Evolutionary conservation across 2,329 filamentous ascomycete species (phyloP), one percentile per base, ranked within the genome.

Genomic region (Exophiala sp.): DNA sequence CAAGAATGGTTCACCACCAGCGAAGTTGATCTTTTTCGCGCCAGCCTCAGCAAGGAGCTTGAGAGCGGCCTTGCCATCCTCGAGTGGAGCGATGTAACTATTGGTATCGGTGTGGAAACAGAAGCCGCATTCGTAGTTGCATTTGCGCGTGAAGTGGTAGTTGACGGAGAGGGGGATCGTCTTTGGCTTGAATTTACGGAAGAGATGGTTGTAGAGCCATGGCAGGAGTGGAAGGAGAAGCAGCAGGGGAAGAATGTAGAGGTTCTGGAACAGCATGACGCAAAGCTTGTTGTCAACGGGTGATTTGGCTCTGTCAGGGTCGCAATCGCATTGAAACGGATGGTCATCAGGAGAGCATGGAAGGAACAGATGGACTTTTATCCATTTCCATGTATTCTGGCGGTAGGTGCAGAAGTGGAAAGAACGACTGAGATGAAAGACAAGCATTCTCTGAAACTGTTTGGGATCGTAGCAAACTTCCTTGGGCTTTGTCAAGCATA

Each of bases 31-130:
- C 62, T 81, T 82, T 46, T 67, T 71, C 78, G 81, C 81, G 11
- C 78, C 79, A 3, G 76, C 78, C 0, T 73, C 60, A 49, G 71
- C 71, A 11, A 82, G 71, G 1, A 80, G 68, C 2, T 52, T 61
- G 3, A 82, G 69, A 7, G 74, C 78, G 1, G 53, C 57, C 62
- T 79, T 75, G 34, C 75, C 75, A 0, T 75, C 64, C 0, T 67
- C 63, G n/a, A 73, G 58, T 4, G 67, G 54, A 2, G 71, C 69
- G 3, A 77, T 70, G 62, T 77, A 66, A 2, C 75, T 78, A 1
- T 72, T 72, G 34, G 70, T 80, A 7, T 73, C 78, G 1, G 78
- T 82, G 64, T 82, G 79, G 68, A 83, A 82, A 65, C 79, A 83
- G 67, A 82, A 82, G 8, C 72, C 74, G 62, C 78, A 81, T 8